Percentiles rank a stretch among this genome's conserved stretches.
Evolutionary conservation across 106 monocot species (phyloP).

Genomic region (Vanilla planifolia): DNA sequence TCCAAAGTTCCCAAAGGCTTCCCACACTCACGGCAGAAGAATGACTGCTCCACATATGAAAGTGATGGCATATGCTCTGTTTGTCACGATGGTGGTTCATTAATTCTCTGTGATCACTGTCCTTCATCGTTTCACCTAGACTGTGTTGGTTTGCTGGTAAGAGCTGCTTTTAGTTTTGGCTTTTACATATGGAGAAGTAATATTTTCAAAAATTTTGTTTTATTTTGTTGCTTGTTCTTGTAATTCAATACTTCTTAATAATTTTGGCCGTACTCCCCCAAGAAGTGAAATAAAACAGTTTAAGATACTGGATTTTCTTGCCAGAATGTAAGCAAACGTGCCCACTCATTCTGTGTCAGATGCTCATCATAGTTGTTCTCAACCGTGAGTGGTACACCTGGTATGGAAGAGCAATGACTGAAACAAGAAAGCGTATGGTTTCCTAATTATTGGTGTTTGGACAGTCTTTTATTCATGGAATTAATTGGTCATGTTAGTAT

Average conservation of each 20-base stretch:
- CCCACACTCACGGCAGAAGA: constrained; percentile 26
- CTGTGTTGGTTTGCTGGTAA: constrained; percentile 55
- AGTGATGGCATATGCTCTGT: constrained; percentile 56
- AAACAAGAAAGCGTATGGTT: no score
- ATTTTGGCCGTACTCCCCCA: neutral
- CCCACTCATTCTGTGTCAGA: neutral
- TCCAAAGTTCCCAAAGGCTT: constrained; percentile 13
- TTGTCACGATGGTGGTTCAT: constrained; percentile 60
- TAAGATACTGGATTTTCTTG: neutral
- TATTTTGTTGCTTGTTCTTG: neutral
- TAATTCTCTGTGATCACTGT: constrained; percentile 64
- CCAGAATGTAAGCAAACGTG: neutral
- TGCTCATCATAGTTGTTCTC: neutral
- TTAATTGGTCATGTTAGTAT: no score
- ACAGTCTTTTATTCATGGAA: no score
- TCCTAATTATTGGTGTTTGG: no score
- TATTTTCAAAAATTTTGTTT: neutral
- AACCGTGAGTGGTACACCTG: neutral
- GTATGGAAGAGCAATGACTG: no score
- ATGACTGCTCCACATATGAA: constrained; percentile 18
- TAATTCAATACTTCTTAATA: neutral
- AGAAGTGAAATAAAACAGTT: neutral
- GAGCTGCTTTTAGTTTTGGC: constrained; percentile 29
- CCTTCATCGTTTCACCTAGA: constrained; percentile 59
- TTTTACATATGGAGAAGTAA: neutral